Evolutionary conservation across 495 filamentous ascomycete species (phyloP).

Genomic region (Podospora tetraspora): DNA sequence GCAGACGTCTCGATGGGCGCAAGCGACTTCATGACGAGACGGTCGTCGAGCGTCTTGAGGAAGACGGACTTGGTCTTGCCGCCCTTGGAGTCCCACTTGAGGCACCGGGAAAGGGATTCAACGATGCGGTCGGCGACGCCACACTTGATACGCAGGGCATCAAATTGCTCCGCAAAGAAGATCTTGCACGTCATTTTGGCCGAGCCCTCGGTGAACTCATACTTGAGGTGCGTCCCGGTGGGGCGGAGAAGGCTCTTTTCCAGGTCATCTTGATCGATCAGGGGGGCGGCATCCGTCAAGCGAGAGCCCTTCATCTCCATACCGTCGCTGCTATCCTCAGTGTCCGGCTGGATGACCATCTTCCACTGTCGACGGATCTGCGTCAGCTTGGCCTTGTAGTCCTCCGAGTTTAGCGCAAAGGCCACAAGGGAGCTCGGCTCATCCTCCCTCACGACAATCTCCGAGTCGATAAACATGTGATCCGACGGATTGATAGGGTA

Average conservation of each 20-base stretch:
- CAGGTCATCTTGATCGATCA: conserved; percentile 50
- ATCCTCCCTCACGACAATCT: conserved; percentile 94
- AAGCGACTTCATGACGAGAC: conserved; percentile 74
- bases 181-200: conserved; percentile 97
- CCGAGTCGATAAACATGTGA: conserved; percentile 95
- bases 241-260: conserved; percentile 72
- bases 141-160: conserved; percentile 86
- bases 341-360: conserved; percentile 21
- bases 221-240: conserved; percentile 88
- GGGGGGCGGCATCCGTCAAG: conserved; percentile 16
- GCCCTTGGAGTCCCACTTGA: conserved; percentile 98
- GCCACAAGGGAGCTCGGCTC: conserved; percentile 95
- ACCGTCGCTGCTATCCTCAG: conserved; percentile 31
- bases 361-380: conserved; percentile 60
- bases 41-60: conserved; percentile 90
- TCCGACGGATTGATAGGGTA: conserved; percentile 85
- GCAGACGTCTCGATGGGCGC: conserved; percentile 86
- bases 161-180: conserved; percentile 96
- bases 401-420: conserved; percentile 77
- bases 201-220: conserved; percentile 84
- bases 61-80: conserved; percentile 99
- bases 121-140: conserved; percentile 90
- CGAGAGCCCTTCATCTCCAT: conserved; percentile 23
- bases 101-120: conserved; percentile 87
- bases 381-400: conserved; percentile 75